phyloP scores from a whole-genome alignment of 345 rosid genomes.

The Salix brachista region DNA sequence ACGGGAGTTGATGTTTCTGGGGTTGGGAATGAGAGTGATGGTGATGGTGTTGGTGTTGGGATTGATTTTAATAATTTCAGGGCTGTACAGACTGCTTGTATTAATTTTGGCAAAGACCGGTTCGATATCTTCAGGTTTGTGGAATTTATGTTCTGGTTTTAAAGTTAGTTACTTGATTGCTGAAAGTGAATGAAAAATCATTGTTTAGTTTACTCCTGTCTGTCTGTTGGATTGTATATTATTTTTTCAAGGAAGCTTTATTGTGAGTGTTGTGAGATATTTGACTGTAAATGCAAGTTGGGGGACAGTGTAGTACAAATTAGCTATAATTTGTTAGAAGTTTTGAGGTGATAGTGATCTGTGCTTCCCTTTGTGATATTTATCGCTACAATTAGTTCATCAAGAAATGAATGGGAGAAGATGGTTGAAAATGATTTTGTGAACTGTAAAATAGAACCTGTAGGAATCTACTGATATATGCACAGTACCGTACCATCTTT shows the following conservation, averaged over 20 bases:
- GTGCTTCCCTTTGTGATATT: not conserved
- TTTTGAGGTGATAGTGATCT: not conserved
- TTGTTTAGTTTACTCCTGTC: not conserved
- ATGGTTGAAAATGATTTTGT: not conserved
- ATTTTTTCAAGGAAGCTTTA: not conserved
- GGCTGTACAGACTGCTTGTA: constrained; percentile 73
- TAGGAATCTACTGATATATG: not conserved
- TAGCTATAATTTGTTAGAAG: not conserved
- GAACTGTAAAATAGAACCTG: not conserved
- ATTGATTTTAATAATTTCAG: constrained; percentile 63
- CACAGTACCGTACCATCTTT: not conserved
- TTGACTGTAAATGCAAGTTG: not conserved
- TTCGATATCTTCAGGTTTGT: constrained; percentile 90
- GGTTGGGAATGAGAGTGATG: constrained; percentile 10
- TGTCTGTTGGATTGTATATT: not conserved
- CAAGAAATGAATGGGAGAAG: not conserved
- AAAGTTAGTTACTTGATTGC: not conserved
- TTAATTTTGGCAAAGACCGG: constrained; percentile 93
- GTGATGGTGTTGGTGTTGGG: constrained; percentile 36
- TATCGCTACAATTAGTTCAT: not conserved
- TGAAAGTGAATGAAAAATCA: not conserved
- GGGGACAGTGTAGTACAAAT: not conserved
- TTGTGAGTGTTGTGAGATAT: not conserved
- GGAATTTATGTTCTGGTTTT: constrained; percentile 5
- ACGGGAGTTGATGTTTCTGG: constrained; percentile 49